phyloP scores from a whole-genome alignment of 1,284 basidiomycete genomes.

The Marasmius tenuissimus region DNA sequence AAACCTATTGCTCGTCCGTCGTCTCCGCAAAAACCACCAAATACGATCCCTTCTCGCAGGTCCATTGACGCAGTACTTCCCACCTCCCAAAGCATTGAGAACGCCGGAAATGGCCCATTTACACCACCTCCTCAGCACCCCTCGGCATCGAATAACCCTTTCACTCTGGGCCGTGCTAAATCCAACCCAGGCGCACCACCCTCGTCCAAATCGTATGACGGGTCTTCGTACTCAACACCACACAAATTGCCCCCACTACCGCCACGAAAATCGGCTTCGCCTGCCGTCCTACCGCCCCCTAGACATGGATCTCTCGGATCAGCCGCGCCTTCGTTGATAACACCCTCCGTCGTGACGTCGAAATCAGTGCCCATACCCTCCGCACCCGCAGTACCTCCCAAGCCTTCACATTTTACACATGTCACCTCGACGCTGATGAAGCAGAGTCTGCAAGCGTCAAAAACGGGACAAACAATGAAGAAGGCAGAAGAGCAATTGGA shows the following conservation, averaged over 20 bases:
- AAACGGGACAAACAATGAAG: conserved; percentile 66
- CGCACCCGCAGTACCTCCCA: conserved; percentile 29
- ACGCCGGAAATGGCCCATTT: conserved; percentile 3
- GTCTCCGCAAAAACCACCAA: conserved; percentile 7
- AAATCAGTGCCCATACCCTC: conserved; percentile 14
- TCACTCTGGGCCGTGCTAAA: conserved; percentile 6
- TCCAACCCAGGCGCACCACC: conserved; percentile 4
- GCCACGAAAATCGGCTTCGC: conserved; percentile 21
- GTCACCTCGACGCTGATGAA: conserved; percentile 61
- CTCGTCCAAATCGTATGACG: conserved; percentile 11
- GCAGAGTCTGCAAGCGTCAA: conserved; percentile 69
- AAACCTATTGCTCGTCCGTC: conserved; percentile 5
- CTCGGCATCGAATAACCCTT: conserved; percentile 11
- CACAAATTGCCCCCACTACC: conserved; percentile 14
- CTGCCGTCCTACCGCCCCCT: conserved; percentile 24
- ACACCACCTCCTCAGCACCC: conserved; percentile 7
- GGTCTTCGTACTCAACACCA: conserved; percentile 2
- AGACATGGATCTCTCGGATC: conserved; percentile 22
- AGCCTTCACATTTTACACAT: conserved; percentile 31
- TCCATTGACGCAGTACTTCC: conserved; percentile 3
- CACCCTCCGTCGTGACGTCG: conserved; percentile 27
- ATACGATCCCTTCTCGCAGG: conserved; percentile 4
- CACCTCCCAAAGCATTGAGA: neutral
- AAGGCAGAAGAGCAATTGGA: conserved; percentile 66
- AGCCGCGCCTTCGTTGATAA: conserved; percentile 31